Evolutionary conservation across 257 asterid species (phyloP).

Genomic region (Nicotiana paniculata): DNA sequence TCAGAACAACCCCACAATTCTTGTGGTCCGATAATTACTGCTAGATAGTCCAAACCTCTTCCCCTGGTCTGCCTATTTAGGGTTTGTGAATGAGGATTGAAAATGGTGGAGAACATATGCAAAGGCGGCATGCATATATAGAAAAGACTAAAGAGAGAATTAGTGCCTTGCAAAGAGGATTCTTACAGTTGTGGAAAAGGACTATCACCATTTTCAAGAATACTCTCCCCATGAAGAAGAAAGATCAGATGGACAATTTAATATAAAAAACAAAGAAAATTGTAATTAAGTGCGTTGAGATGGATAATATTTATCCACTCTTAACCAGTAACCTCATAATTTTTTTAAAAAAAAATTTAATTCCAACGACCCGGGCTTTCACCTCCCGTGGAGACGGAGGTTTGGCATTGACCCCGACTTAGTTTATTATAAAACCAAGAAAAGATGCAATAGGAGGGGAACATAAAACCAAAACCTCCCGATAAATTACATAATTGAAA

Average conservation of each 20-base stretch:
- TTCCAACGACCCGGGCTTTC: too few species aligned
- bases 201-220: not conserved
- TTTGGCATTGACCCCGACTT: too few species aligned
- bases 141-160: constrained; percentile 14
- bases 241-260: not conserved
- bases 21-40: constrained; percentile 40
- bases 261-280: too few species aligned
- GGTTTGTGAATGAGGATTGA: not conserved
- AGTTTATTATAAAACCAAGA: too few species aligned
- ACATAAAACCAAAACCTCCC: too few species aligned
- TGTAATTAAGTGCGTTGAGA: too few species aligned
- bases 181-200: constrained; percentile 19
- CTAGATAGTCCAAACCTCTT: not conserved
- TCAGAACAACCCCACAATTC: constrained; percentile 12
- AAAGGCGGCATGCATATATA: constrained; percentile 46
- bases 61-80: not conserved
- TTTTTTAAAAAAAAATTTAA: too few species aligned
- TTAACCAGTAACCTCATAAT: too few species aligned
- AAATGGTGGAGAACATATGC: not conserved
- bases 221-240: not conserved
- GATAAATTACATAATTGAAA: too few species aligned
- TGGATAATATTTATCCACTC: too few species aligned
- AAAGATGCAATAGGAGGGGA: too few species aligned
- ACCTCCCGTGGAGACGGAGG: too few species aligned
- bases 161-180: not conserved